Base-by-base conservation (phyloP, 2,329 filamentous ascomycete species). In the Dactylonectria macrodidyma region DNA sequence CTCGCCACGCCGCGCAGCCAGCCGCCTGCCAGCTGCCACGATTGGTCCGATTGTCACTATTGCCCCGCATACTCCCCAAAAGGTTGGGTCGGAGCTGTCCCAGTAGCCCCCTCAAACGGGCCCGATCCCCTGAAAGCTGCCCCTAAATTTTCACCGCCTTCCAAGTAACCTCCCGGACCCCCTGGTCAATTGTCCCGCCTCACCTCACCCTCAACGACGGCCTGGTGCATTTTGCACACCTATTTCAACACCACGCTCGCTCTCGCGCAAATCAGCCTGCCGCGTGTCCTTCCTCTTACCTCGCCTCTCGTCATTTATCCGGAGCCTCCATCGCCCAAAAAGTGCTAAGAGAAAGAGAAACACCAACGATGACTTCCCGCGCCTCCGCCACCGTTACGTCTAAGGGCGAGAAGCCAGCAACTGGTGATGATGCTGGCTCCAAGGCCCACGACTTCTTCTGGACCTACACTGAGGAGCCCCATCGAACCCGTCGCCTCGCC, bases 381-480 rank as follows among this genome's bases (percentile, higher is more conserved):
- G 76, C 80, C 38, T 73, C 80, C 38, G 73, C 80, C 41, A 82
- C 81, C 63, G 74, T 80, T 68, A 79, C 77, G 66, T 78, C 80
- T 60, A 78, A 77, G 71, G 71, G 71, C 66, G 70, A 73, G 46
- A 73, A 67, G 58, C 67, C 67, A 41, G 61, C 65, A 61, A 67
- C 68, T 48, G 64, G 73, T n/a, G 67, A 75, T 19, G 62, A 67
- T 44, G 68, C 55, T 38, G 57, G 71, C 44, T 69, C 75, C 24
- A 70, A 77, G 56, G 78, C 83, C 65, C 77, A 84, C 66, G 81
- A 87, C 80, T 98, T 98, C 87, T 97, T 97, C 85, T 98, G 97
- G 96, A 97, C 96, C 47, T 98, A 99, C 80, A 98, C 96, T 10
- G 96, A 99, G 81, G 96, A 99, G 83, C 96, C 96, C 69, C 96